phyloP scores from a whole-genome alignment of 768 basidiomycete species.

The Botryobasidium botryosum region DNA sequence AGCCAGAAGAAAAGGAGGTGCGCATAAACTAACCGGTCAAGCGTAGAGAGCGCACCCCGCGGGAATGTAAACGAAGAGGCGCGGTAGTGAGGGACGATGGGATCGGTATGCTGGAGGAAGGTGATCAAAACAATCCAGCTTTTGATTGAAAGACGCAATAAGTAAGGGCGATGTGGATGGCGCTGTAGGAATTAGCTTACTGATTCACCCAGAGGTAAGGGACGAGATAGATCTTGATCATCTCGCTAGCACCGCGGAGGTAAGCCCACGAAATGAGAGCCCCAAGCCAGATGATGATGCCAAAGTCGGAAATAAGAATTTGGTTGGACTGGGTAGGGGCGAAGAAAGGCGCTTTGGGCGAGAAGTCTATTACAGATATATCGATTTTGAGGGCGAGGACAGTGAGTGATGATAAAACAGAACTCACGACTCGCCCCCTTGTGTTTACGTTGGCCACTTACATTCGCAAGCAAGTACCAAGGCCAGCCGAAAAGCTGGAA shows the following conservation, averaged over 20 bases:
- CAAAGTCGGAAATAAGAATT: conserved; percentile 68
- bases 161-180: too few relatives aligned
- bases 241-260: conserved; percentile 46
- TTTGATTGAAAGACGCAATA: too few relatives aligned
- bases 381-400: neutral
- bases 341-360: conserved; percentile 64
- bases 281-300: conserved; percentile 56
- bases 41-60: conserved; percentile 80
- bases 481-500: conserved; percentile 82
- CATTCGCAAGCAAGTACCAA: conserved; percentile 62
- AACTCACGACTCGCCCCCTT: conserved; percentile 60
- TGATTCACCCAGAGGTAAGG: conserved; percentile 68
- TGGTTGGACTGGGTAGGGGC: conserved; percentile 61
- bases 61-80: conserved; percentile 79
- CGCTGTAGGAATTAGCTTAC: conserved; percentile 12
- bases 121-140: conserved; percentile 93
- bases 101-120: conserved; percentile 97
- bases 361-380: conserved; percentile 41
- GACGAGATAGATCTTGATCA: conserved; percentile 64
- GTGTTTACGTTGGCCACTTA: conserved; percentile 82
- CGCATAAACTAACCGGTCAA: conserved; percentile 52
- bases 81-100: conserved; percentile 85
- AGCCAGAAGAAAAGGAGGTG: too few relatives aligned
- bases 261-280: conserved; percentile 38
- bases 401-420: neutral